phyloP scores from a whole-genome alignment of 2,329 filamentous ascomycete genomes.

The Xylaria sp. region DNA sequence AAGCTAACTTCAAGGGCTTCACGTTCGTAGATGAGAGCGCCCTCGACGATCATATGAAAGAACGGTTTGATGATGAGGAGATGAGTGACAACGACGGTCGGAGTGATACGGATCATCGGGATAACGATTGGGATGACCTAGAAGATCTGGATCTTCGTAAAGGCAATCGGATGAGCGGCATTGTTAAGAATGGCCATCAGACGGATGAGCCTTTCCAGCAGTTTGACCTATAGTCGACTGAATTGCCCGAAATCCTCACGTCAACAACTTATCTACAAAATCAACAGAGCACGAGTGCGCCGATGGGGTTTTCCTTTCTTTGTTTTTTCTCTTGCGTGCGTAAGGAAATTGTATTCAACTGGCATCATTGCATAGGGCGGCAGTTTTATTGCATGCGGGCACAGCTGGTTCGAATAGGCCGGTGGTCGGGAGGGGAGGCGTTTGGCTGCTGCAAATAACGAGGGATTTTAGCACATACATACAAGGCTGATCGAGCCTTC shows the following conservation, averaged over 20 bases:
- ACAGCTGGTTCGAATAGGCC: slow-evolving; percentile 43
- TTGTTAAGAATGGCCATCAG: slow-evolving; percentile 63
- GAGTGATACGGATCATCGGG: slow-evolving; percentile 58
- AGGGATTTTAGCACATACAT: slow-evolving; percentile 49
- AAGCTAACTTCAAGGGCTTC: slow-evolving; percentile 98
- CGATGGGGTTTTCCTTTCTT: slow-evolving; percentile 34
- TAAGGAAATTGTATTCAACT: slow-evolving; percentile 46
- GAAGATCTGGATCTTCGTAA: slow-evolving; percentile 64
- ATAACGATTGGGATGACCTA: slow-evolving; percentile 70
- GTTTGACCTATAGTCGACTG: slow-evolving; percentile 67
- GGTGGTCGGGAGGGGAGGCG: slow-evolving; percentile 44
- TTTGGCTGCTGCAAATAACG: slow-evolving; percentile 50
- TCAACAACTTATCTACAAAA: slow-evolving; percentile 9
- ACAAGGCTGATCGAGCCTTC: slow-evolving; percentile 43
- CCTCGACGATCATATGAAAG: slow-evolving; percentile 84
- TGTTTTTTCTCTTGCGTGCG: slow-evolving; percentile 39
- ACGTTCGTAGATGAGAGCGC: slow-evolving; percentile 99
- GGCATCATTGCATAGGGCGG: slow-evolving; percentile 55
- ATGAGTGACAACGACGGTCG: slow-evolving; percentile 66
- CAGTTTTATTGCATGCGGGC: slow-evolving; percentile 51
- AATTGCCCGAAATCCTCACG: slow-evolving; percentile 28
- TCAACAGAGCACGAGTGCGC: slow-evolving; percentile 29
- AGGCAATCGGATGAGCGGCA: slow-evolving; percentile 72
- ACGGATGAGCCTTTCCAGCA: slow-evolving; percentile 71
- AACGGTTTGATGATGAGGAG: slow-evolving; percentile 64